Evolutionary conservation across 176 grass and related monocot species (phyloP).

Genomic region (Elaeis guineensis): DNA sequence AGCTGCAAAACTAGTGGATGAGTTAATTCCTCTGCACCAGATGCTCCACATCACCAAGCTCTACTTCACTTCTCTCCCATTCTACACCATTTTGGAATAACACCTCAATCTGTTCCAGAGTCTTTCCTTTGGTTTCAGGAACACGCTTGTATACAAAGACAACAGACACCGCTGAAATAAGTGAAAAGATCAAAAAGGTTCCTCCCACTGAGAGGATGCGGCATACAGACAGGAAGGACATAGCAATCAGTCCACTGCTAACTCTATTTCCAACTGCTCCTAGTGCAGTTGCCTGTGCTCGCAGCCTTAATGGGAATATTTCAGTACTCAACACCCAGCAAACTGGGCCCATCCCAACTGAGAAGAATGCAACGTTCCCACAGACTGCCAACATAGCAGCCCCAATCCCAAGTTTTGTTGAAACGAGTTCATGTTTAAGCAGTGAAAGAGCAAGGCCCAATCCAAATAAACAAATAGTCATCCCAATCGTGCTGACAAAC

Average conservation of each 20-base stretch:
- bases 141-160: constrained; percentile 39
- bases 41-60: constrained; percentile 43
- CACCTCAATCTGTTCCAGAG: constrained; percentile 50
- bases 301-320: constrained; percentile 46
- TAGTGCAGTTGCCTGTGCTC: constrained; percentile 48
- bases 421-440: constrained; percentile 30
- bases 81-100: constrained; percentile 23
- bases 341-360: constrained; percentile 58
- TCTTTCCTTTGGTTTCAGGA: constrained; percentile 54
- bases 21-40: constrained; percentile 5
- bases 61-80: constrained; percentile 24
- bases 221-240: constrained; percentile 61
- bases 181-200: constrained; percentile 44
- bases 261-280: constrained; percentile 47
- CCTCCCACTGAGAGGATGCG: constrained; percentile 28
- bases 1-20: not conserved
- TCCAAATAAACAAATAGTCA: constrained; percentile 40
- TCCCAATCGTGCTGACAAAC: constrained; percentile 54
- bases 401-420: constrained; percentile 17
- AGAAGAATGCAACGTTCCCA: constrained; percentile 66
- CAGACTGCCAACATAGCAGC: constrained; percentile 38
- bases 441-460: constrained; percentile 29
- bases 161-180: constrained; percentile 38
- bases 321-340: constrained; percentile 56
- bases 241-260: constrained; percentile 49